Base-by-base conservation (phyloP, 768 basidiomycete genomes). In the Austroboletus eburneus region DNA sequence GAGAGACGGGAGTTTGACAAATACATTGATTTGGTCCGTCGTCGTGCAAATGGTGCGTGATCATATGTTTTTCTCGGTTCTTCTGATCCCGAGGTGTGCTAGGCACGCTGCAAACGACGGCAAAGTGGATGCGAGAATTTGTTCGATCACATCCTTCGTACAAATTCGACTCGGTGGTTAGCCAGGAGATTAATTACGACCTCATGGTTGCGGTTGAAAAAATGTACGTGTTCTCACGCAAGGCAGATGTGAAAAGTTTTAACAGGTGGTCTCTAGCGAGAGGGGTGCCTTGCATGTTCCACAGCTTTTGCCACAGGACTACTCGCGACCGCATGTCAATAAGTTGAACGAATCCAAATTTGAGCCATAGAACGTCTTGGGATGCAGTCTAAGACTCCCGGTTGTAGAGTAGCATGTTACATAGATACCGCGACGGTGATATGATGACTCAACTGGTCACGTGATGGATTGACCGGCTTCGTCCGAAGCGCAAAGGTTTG, bases 41-140 rank as follows among this genome's bases (percentile, higher is more conserved):
- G 74, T 34, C 74, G 95, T 36, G 84, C 96, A 10, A 78, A 87
- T 59, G 95, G 95, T 89, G 39, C 51, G 79, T 44, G 2, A 2
- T 64, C 27, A 6, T 12, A 12, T 17, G 1, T 21, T 47, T 14
- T 24, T 40, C 43, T 29, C 22, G 13, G 22, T 33, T 46, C 37
- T 17, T 42, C 27, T 35, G 41, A 42, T 42, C 18, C 46, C 49
- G 36, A 43, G 27, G 7, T 25, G 13, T 42, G 42, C 43, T 46
- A 92, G 92, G 91, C 18, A 74, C 83, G 6, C 72, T 97, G 21
- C 64, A 80, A 62, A 97, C 96, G 0, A 80, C 91, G 7, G 96
- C 96, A 10, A 81, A 83, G 4, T 99, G 92, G 92, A 93, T 96
- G 46, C 80, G 96, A 29, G 77, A 87, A 39, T 98, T 97, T 68